Percentiles rank a stretch among this genome's conserved stretches.
Conservation (phyloP, 768 basidiomycete species). For the Podaxis sp. region DNA sequence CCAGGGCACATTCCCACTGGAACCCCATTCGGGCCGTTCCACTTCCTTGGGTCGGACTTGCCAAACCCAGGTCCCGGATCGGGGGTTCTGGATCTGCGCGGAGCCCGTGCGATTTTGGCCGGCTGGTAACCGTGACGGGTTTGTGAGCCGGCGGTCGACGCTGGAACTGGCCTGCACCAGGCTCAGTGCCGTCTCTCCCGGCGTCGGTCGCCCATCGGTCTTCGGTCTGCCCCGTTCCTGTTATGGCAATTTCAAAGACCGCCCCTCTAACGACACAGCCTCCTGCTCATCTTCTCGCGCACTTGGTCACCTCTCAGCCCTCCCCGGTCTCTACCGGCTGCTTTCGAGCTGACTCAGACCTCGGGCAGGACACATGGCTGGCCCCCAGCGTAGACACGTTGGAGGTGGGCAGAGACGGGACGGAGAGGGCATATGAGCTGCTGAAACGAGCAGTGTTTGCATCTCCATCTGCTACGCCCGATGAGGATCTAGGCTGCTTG, state of each 20-base stretch:
- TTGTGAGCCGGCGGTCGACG: constrained; percentile 2
- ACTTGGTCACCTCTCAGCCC: constrained; percentile 6
- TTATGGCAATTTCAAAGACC: constrained; percentile 20
- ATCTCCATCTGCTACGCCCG: constrained; percentile 28
- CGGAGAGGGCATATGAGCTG: constrained; percentile 2
- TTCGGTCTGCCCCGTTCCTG: constrained; percentile 13
- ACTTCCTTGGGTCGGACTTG: constrained; percentile 13
- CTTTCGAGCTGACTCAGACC: neutral
- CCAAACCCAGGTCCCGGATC: constrained; percentile 1
- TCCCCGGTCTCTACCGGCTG: constrained; percentile 1
- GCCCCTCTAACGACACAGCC: neutral
- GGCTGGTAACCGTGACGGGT: constrained; percentile 13
- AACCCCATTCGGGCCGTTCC: constrained; percentile 12
- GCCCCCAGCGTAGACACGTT: neutral
- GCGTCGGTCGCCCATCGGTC: constrained; percentile 15
- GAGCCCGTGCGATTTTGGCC: constrained; percentile 11
- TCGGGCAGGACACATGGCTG: neutral
- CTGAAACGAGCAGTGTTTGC: constrained; percentile 21
- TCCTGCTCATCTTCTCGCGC: constrained; percentile 11
- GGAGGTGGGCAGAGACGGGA: neutral
- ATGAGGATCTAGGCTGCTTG: constrained; percentile 14
- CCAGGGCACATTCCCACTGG: constrained; percentile 12
- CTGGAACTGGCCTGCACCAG: constrained; percentile 5
- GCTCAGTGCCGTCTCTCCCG: constrained; percentile 11
- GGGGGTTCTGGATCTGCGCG: constrained; percentile 9